These are phyloP conservation scores for Passiflora organensis DNA, from an alignment of 345 rosid species.

Conservation along the genomic window DNA sequence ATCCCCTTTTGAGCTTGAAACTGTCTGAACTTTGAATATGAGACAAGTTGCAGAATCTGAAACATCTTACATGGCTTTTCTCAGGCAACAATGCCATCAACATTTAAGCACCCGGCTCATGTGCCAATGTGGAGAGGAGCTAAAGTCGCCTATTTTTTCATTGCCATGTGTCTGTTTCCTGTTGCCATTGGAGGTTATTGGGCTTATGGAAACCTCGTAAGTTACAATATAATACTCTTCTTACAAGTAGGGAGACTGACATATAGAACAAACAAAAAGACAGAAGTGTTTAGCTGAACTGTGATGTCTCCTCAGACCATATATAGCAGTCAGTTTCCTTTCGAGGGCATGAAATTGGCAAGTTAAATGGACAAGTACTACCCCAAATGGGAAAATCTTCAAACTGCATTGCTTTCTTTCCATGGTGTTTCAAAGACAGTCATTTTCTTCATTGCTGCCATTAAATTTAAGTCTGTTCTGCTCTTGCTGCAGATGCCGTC, in stretches of 20 bases:
- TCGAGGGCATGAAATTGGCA: not conserved
- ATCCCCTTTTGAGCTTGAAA: not conserved
- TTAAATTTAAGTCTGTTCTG: not conserved
- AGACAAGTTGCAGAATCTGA: not conserved
- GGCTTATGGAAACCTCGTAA: slow-evolving; percentile 95
- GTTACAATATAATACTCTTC: no score
- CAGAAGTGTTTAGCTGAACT: no score
- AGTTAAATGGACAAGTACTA: not conserved
- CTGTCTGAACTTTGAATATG: not conserved
- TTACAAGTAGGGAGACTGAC: no score
- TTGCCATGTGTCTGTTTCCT: slow-evolving; percentile 84
- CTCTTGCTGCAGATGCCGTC: slow-evolving; percentile 64
- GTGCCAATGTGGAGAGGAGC: slow-evolving; percentile 99
- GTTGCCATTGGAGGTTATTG: slow-evolving; percentile 92
- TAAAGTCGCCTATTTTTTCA: slow-evolving; percentile 82
- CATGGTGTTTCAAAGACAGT: no score
- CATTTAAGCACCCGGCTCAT: slow-evolving; percentile 94
- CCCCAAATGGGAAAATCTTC: not conserved
- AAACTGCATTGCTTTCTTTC: no score
- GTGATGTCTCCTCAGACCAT: not conserved
- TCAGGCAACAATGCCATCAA: slow-evolving; percentile 97
- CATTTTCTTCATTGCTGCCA: not conserved
- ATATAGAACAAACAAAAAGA: no score
- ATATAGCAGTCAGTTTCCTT: not conserved
- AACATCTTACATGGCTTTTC: slow-evolving; percentile 8